Percentiles rank a stretch among this genome's conserved stretches.
These are phyloP conservation scores for Colletotrichum sp. DNA, from an alignment of 2,329 filamentous ascomycete genomes.

Conservation along the genomic window DNA sequence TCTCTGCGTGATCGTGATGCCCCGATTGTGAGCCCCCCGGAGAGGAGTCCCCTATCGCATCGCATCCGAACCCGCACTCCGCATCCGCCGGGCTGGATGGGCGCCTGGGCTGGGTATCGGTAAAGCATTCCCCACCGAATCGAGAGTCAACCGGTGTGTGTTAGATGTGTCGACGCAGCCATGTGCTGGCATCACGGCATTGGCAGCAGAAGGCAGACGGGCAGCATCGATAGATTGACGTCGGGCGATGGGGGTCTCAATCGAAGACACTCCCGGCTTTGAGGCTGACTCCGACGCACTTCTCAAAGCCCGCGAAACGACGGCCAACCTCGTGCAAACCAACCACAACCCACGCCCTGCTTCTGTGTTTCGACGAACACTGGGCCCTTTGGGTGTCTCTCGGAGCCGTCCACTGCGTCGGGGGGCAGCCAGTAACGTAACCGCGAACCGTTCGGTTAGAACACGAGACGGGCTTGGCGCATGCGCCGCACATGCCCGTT, in stretches of 20 bases:
- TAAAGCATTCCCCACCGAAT: not conserved
- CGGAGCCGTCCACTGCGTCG: not conserved
- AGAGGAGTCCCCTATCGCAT: not conserved
- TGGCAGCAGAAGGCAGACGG: not conserved
- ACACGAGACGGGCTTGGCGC: not conserved
- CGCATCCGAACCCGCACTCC: not conserved
- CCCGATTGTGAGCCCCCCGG: not conserved
- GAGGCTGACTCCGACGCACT: not conserved
- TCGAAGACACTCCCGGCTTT: not conserved
- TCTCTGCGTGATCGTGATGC: not conserved
- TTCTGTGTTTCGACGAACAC: not conserved
- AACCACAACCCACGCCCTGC: not conserved
- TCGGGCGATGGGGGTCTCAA: not conserved
- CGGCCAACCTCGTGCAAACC: not conserved
- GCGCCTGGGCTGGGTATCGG: not conserved
- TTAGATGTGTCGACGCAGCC: not conserved
- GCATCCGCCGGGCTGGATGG: not conserved
- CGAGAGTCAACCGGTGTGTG: not conserved
- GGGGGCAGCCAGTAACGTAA: not conserved
- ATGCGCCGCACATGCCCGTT: not conserved
- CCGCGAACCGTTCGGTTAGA: not conserved
- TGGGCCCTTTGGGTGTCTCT: not conserved
- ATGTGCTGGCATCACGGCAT: not conserved
- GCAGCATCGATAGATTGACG: conserved; percentile 2
- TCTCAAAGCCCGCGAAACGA: not conserved